Evolutionary conservation across 108 stramenopile species (phyloP), one percentile per base, ranked within the genome.

Genomic region (Nitzschia sp.): DNA sequence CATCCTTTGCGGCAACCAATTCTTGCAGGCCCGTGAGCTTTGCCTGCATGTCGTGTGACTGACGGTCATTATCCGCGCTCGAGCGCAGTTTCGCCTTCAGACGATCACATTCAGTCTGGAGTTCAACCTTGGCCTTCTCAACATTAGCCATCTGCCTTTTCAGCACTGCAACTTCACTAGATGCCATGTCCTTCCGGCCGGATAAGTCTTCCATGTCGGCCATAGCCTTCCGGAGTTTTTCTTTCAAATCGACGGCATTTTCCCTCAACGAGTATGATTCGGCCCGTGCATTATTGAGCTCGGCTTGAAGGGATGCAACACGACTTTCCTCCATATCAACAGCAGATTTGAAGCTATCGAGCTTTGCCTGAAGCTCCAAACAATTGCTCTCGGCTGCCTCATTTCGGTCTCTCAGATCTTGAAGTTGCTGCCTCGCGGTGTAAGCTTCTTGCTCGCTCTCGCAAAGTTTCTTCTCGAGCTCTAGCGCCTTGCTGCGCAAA

Each of bases 391-490:
- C 77, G 8, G 68, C 27, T 24, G 66, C 28, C 11, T 81, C 59
- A 24, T 63, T 74, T 36, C 74, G 59, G 66, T 89, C 88, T 25
- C 53, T 75, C 9, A 85, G 66, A 56, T 87, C 86, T 60, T 82
- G 81, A 19, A 54, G 58, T 45, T 85, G 70, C 46, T 92, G 78
- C 54, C 80, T 75, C 26, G 72, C 74, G 2, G 53, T 58, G 69
- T 87, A 89, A 26, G 71, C 83, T 35, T 89, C 91, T n/a, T 74
- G 60, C 63, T 92, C 88, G 2, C 78, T 75, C 27, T 77, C 80
- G 23, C 72, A 70, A 17, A 89, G 68, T 17, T 72, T 75, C 3
- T 60, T 49, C 55, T 80, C 64, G 23, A 77, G 73, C 25, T 82
- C 71, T 21, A 59, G 48, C 13, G 73, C 67, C 36, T 77, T 76